phyloP scores from a whole-genome alignment of 2,329 filamentous ascomycete species.

The Botrytis elliptica region DNA sequence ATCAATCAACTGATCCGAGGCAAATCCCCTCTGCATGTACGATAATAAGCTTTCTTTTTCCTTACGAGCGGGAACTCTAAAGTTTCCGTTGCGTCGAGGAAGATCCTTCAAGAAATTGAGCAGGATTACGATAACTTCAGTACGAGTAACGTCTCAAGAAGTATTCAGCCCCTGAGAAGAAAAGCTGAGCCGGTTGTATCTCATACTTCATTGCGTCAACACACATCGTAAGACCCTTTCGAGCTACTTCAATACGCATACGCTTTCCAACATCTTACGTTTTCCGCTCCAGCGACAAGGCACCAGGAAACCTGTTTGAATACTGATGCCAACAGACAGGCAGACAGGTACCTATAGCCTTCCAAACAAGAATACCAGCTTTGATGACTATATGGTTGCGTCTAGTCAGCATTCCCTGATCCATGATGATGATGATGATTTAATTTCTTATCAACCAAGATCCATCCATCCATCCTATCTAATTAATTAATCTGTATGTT shows the following conservation, averaged over 20 bases:
- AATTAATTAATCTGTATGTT: conserved; percentile 1
- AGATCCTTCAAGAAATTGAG: neutral
- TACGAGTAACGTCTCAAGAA: neutral
- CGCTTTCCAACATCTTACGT: neutral
- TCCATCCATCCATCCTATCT: neutral
- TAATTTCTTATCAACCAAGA: neutral
- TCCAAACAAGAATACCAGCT: neutral
- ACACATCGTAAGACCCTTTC: neutral
- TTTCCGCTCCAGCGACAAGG: neutral
- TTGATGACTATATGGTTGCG: neutral
- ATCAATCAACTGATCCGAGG: conserved; percentile 1
- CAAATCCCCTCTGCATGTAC: neutral
- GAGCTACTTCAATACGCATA: neutral
- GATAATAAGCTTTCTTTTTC: neutral
- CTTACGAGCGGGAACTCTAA: neutral
- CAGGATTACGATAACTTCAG: neutral
- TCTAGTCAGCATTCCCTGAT: conserved; percentile 5
- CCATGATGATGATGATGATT: neutral
- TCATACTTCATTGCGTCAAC: conserved; percentile 1
- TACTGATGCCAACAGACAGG: neutral
- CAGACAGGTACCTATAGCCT: neutral
- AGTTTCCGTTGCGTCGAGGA: neutral
- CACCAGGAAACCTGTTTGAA: neutral
- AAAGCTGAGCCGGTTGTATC: neutral
- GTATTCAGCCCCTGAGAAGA: neutral